Conservation (phyloP, 2,329 filamentous ascomycete species). For the Stagonosporopsis tanaceti region DNA sequence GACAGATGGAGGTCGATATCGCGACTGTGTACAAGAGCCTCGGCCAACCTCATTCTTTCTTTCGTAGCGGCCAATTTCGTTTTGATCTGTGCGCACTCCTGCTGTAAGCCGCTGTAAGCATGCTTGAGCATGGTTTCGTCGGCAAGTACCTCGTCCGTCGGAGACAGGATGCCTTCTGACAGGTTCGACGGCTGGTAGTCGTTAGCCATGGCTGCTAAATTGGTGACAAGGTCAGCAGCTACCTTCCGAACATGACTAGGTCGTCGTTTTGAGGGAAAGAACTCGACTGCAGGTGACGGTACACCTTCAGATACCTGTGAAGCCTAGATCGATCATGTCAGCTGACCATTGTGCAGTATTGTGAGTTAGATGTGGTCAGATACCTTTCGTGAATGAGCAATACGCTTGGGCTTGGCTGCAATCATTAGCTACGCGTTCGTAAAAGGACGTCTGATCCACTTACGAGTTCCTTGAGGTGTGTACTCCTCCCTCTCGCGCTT, state of each 20-base stretch:
- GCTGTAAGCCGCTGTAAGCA: conserved; percentile 24
- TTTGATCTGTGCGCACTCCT: conserved; percentile 21
- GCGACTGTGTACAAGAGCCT: conserved; percentile 20
- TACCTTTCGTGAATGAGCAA: conserved; percentile 19
- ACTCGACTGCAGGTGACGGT: conserved; percentile 5
- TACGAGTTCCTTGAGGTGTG: conserved; percentile 30
- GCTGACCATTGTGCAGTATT: background rate
- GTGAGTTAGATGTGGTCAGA: background rate
- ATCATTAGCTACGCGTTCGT: background rate
- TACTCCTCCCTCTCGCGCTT: conserved; percentile 39
- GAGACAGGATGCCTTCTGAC: conserved; percentile 21
- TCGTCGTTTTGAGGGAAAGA: conserved; percentile 15
- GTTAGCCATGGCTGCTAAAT: background rate
- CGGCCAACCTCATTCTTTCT: conserved; percentile 23
- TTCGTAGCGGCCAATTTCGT: conserved; percentile 20
- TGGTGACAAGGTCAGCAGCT: background rate
- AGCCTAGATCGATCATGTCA: background rate
- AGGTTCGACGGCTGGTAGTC: conserved; percentile 12
- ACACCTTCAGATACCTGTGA: conserved; percentile 14
- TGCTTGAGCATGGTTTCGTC: conserved; percentile 25
- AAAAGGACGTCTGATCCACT: background rate
- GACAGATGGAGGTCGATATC: conserved; percentile 17
- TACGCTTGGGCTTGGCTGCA: conserved; percentile 16
- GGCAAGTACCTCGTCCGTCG: conserved; percentile 22
- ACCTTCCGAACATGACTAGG: conserved; percentile 20